Base-by-base conservation (phyloP, 208 protist species). In the Novymonas esmeraldas region DNA sequence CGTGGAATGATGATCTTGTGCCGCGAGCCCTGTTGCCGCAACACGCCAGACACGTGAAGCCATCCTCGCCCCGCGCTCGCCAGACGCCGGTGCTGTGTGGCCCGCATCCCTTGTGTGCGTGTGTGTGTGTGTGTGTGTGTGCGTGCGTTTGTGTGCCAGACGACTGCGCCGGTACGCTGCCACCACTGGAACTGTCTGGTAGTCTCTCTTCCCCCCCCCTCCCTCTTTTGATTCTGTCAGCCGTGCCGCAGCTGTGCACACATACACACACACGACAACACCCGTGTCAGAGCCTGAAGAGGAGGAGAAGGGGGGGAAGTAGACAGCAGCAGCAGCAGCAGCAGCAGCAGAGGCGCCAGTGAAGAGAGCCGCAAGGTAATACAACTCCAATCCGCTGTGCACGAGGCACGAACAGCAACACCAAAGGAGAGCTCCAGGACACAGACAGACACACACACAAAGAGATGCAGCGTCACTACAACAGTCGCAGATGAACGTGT, bases 1-100 rank as follows among this genome's bases (percentile, higher is more conserved):
- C 52, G 71, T 1, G 87, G 87, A 28, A 93, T 85, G 14, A 93
- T 71, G 38, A 93, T 85, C n/a, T 65, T 63, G 29, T 76, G 70
- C 6, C 48, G 70, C 13, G 78, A 79, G 33, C 57, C 56, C 10
- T 63, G 60, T 14, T 69, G 63, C 3, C 50, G 61, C 6, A 57
- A 56, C 28, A 52, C n/a, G 13, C 65, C 51, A 10, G 84, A 74
- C 2, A 26, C 33, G 11, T 10, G 24, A 22, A 79, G 34, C 20
- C 26, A n/a, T 0, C 31, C 38, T 3, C 45, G 41, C 13, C 36
- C 6, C 18, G 28, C 31, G 33, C 22, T 1, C 20, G n/a, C 34
- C 11, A 44, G n/a, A 28, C 54, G 54, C 9, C 34, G 34, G 20
- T 20, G 44, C 34, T 20, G n/a, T 4, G 34, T 44, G 22, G 20